Evolutionary conservation across 805 yeast genomes (phyloP).

Genomic region (Candida gorgasii): DNA sequence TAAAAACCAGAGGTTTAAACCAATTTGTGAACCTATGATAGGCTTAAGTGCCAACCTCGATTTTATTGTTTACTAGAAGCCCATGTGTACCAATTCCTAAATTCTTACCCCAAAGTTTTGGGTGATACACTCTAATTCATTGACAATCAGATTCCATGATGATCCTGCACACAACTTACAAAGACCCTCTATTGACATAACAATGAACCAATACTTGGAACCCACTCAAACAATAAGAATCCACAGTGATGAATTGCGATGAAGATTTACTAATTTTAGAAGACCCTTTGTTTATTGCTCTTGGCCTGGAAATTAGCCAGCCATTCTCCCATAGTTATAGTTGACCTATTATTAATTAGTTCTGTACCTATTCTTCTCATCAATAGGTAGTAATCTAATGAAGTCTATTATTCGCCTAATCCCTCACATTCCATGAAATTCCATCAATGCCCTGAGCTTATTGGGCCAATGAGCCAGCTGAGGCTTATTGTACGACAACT

Average conservation of each 20-base stretch:
- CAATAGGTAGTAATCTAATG: neutral
- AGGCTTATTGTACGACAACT: too few relatives aligned
- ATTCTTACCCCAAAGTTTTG: too few relatives aligned
- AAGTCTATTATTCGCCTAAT: neutral
- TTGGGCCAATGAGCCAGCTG: neutral
- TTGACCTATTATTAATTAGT: neutral
- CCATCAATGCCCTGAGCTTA: neutral
- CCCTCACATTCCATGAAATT: too few relatives aligned
- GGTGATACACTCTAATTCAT: constrained; percentile 1
- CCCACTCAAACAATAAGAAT: neutral
- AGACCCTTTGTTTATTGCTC: constrained; percentile 3
- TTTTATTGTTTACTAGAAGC: too few relatives aligned
- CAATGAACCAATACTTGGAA: neutral
- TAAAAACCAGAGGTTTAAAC: too few relatives aligned
- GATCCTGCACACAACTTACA: neutral
- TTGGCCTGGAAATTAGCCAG: neutral
- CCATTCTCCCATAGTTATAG: neutral
- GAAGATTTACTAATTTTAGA: neutral
- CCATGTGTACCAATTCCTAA: too few relatives aligned
- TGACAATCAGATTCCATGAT: neutral
- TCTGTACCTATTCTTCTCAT: neutral
- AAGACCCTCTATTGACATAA: constrained; percentile 4
- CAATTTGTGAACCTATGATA: too few relatives aligned
- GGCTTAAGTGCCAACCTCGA: too few relatives aligned
- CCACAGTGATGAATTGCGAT: neutral